These are phyloP conservation scores for Nakataea oryzae DNA, from an alignment of 2,329 filamentous ascomycete species.

Conservation along the genomic window DNA sequence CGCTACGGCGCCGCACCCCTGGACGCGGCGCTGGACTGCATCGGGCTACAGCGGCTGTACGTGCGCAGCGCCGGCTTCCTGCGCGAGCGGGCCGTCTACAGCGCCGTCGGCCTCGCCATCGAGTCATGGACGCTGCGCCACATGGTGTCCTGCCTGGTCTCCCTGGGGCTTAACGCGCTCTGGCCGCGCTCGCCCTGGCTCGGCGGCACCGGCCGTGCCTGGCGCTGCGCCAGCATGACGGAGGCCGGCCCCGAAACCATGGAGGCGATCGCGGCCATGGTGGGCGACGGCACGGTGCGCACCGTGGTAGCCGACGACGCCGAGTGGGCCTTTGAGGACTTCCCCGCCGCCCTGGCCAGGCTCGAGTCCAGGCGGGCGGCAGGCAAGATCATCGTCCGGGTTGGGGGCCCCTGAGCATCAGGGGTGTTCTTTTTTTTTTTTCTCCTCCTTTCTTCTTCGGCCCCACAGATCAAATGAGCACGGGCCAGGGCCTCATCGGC, in stretches of 20 bases:
- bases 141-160: constrained; percentile 18
- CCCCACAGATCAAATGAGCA: too few species aligned
- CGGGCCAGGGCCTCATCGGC: too few species aligned
- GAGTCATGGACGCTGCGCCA: background rate
- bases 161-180: constrained; percentile 26
- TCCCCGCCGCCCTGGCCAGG: constrained; percentile 22
- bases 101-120: constrained; percentile 16
- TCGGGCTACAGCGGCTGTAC: constrained; percentile 37
- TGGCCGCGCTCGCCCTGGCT: constrained; percentile 24
- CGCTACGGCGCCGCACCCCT: constrained; percentile 20
- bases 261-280: constrained; percentile 20
- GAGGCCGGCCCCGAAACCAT: constrained; percentile 20
- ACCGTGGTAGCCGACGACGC: constrained; percentile 21
- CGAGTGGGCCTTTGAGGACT: constrained; percentile 24
- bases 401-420: constrained; percentile 6
- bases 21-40: constrained; percentile 37
- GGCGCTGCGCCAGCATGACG: constrained; percentile 22
- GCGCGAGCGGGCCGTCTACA: constrained; percentile 19
- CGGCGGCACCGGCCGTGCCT: constrained; percentile 25
- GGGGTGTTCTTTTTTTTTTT: too few species aligned
- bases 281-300: constrained; percentile 21
- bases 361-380: constrained; percentile 21
- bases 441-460: too few species aligned
- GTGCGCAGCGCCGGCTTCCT: constrained; percentile 26
- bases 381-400: constrained; percentile 27